phyloP scores from a whole-genome alignment of 441 rosid species.

The Euphorbia celastroides region DNA sequence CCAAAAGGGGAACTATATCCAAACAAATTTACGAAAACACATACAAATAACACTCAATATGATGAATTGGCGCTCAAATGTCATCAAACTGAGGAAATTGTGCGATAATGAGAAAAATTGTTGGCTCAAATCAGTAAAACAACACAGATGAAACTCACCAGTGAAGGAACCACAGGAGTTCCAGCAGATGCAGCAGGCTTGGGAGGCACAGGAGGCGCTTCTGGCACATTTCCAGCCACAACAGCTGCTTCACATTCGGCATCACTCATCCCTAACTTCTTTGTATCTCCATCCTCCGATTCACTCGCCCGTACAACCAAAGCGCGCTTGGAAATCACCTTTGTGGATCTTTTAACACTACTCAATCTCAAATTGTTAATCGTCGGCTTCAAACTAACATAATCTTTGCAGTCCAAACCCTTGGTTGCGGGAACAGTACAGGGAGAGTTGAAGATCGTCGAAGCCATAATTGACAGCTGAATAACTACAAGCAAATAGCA shows the following conservation, averaged over 20 bases:
- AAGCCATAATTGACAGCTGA: slow-evolving; percentile 18
- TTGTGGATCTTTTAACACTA: slow-evolving; percentile 15
- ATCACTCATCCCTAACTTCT: slow-evolving; percentile 60
- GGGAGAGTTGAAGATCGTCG: slow-evolving; percentile 16
- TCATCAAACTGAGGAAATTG: not conserved
- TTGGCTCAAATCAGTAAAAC: not conserved
- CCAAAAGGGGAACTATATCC: not conserved
- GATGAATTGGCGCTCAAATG: not conserved
- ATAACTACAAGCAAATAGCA: not conserved
- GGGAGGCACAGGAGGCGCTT: slow-evolving; percentile 81
- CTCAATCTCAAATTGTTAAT: slow-evolving; percentile 6
- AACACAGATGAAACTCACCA: slow-evolving; percentile 40
- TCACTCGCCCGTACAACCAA: slow-evolving; percentile 48
- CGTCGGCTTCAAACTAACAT: slow-evolving; percentile 16
- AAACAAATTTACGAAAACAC: not conserved
- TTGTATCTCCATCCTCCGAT: slow-evolving; percentile 31
- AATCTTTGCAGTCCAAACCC: slow-evolving; percentile 19
- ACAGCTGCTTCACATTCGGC: slow-evolving; percentile 92
- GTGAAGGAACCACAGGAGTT: slow-evolving; percentile 65
- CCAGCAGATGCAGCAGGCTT: slow-evolving; percentile 75
- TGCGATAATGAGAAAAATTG: not conserved
- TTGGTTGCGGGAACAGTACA: slow-evolving; percentile 15
- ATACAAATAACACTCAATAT: not conserved
- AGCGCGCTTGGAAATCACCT: slow-evolving; percentile 23
- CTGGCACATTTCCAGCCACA: slow-evolving; percentile 71